phyloP scores from a whole-genome alignment of 257 asterid genomes.

The Penstemon eatonii region DNA sequence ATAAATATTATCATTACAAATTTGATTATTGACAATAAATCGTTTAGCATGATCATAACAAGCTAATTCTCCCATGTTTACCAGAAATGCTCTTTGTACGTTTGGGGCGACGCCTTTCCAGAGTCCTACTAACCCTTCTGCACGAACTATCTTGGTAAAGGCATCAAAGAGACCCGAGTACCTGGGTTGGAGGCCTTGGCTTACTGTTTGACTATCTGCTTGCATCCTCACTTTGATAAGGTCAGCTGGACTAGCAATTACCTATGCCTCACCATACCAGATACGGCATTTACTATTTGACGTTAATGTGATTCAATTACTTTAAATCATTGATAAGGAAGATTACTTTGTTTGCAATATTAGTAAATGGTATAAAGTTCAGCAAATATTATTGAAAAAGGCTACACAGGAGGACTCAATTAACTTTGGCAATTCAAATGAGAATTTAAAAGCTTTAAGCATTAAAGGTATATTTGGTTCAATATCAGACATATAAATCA shows the following conservation, averaged over 20 bases:
- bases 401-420: no score
- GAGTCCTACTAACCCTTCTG: slow-evolving; percentile 70
- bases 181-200: slow-evolving; percentile 55
- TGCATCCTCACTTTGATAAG: slow-evolving; percentile 92
- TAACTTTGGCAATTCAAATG: no score
- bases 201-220: slow-evolving; percentile 59
- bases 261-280: slow-evolving; percentile 44
- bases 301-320: neutral
- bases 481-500: no score
- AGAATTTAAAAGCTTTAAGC: no score
- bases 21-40: slow-evolving; percentile 47
- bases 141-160: slow-evolving; percentile 51
- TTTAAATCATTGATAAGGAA: no score
- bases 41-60: slow-evolving; percentile 84
- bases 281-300: neutral
- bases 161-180: slow-evolving; percentile 69
- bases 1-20: slow-evolving; percentile 64
- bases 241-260: slow-evolving; percentile 92
- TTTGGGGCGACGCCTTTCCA: slow-evolving; percentile 81
- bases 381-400: neutral
- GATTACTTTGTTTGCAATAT: neutral
- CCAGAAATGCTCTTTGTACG: slow-evolving; percentile 78
- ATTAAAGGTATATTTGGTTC: no score
- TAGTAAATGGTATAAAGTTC: neutral
- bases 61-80: slow-evolving; percentile 92